Evolutionary conservation across 108 stramenopile species (phyloP), one percentile per base, ranked within the genome.

Genomic region (Parietichytrium sp.): DNA sequence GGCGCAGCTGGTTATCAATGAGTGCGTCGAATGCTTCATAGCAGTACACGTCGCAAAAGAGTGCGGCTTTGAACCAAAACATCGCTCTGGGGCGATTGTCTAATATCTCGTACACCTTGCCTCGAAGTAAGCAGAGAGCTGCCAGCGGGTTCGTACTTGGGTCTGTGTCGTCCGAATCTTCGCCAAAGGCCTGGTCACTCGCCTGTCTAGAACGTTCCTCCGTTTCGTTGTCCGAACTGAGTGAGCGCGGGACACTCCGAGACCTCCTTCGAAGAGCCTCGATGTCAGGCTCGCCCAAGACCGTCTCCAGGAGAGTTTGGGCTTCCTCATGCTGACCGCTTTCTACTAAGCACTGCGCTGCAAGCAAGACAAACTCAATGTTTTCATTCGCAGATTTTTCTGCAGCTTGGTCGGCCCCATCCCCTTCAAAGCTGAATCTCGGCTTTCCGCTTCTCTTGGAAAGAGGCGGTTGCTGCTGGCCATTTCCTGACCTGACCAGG

Each of bases 1-100:
- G 61, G 61, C 61, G 61, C 33, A 72, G 61, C 61, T 72, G 61
- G 33, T 42, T 72, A 42, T 72, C 61, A 13, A 72, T 42, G 38
- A 72, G 61, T n/a, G 61, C 61, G 20, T 72, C 61, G 45, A 72
- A 72, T 47, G 61, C 61, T 45, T 72, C 61, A 2, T 72, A 72
- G 42, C 61, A 72, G 20, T 72, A 72, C 20, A 72, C 45, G 42
- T 72, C 61, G 61, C 61, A 72, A 31, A 72, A 33, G 16, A 72
- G 61, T n/a, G 61, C 61, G 8, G 61, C 61, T 1, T 45, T 36
- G 42, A 72, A 72, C 61, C 61, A 72, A 10, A 45, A 45, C 15
- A 42, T 45, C 23, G 61, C 61, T 16, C 61, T 33, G 2, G 61
- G 61, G 33, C 61, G 61, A 42, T 72, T 72, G 2, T 72, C 61